phyloP scores from a whole-genome alignment of 805 yeast genomes.

The Myxozyma sirexii region DNA sequence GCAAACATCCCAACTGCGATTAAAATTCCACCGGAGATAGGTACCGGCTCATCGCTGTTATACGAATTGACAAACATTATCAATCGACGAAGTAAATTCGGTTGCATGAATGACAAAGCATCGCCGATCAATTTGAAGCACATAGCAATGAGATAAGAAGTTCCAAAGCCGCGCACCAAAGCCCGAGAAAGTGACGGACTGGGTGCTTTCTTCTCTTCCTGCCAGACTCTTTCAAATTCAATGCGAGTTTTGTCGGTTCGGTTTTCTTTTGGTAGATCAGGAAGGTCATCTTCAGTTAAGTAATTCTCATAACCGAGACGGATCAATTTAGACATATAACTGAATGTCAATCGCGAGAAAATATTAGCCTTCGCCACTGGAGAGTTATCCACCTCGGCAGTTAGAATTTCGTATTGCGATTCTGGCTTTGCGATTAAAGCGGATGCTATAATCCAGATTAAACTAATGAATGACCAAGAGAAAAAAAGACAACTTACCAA shows the following conservation, averaged over 20 bases:
- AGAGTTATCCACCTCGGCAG: conserved; percentile 40
- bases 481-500: conserved; percentile 4
- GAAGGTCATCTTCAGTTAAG: conserved; percentile 62
- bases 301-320: conserved; percentile 68
- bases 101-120: conserved; percentile 74
- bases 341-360: conserved; percentile 73
- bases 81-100: conserved; percentile 70
- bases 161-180: conserved; percentile 68
- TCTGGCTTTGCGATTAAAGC: conserved; percentile 43
- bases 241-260: conserved; percentile 49
- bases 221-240: conserved; percentile 66
- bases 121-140: conserved; percentile 74
- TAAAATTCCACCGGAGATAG: conserved; percentile 60
- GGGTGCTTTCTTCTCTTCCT: conserved; percentile 46
- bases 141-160: conserved; percentile 68
- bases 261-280: conserved; percentile 69
- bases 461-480: background rate
- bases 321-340: conserved; percentile 89
- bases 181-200: conserved; percentile 64
- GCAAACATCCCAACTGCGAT: conserved; percentile 66
- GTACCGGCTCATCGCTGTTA: conserved; percentile 42
- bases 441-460: conserved; percentile 6
- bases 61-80: conserved; percentile 62
- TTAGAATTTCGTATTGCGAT: conserved; percentile 41
- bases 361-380: conserved; percentile 60